Evolutionary conservation across 2,329 filamentous ascomycete species (phyloP), one percentile per base, ranked within the genome.

Genomic region (Xylaria sp.): DNA sequence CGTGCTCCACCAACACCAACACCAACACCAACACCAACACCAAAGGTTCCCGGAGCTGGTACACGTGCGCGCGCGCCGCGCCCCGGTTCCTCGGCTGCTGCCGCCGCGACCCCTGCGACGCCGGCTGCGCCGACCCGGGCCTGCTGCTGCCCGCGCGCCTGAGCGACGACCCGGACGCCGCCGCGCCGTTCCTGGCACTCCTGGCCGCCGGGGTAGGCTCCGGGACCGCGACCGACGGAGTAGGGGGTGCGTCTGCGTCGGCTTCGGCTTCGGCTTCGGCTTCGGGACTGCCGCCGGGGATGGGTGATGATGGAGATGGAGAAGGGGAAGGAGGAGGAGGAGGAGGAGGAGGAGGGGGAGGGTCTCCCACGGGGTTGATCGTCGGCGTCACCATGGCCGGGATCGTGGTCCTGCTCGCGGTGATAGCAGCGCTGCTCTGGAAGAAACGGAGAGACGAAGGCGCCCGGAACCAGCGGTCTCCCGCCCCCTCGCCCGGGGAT

Each of bases 1-100:
- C 73, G 5, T 76, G 74, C 56, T 48, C 62, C 2, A 13, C n/a
- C 8, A 66, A 55, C n/a, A 67, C 66, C 21, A 38, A 55, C 11
- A 61, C 58, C 11, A 39, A 40, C 1, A 71, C 13, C 60, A 67
- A 2, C 68, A 68, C 34, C 47, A 2, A 1, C 45, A 46, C 18
- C 71, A 72, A 39, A 63, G 54, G 16, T 77, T 74, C 46, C 48
- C n/a, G 47, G 18, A 43, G 56, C 16, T 76, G 74, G 63, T 76
- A 61, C 47, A 73, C 71, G 2, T 77, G 73, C 59, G 45, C 39
- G 16, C 24, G 51, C 24, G 61, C 61, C 9, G 39, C 7, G 20
- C 65, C 67, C 5, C 63, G 65, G 0, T 75, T 74, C 54, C 63
- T 71, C 51, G 73, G 73, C 2, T 76, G 73, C 57, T 75, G 75